Base-by-base conservation (phyloP, 257 asterid genomes). In the Pogostemon cablin region DNA sequence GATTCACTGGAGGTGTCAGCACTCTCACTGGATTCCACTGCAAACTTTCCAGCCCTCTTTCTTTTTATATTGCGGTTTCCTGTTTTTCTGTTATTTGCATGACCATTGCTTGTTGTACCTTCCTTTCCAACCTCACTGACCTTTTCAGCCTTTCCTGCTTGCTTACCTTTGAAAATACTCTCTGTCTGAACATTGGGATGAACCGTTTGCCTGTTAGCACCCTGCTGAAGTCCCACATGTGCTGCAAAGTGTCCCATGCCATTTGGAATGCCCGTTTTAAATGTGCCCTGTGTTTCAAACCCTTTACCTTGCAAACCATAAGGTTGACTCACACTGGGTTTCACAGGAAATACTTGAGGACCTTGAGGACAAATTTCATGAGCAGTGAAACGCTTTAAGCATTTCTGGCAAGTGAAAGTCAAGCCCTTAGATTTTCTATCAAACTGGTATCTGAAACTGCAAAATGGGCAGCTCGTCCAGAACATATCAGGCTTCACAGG, bases 381-480 rank as follows among this genome's bases (percentile, higher is more conserved):
- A 50, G 82, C 84, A 35, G 37, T 62, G 65, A 84, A 87, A 6
- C 46, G 11, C 65, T 76, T 83, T 5, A 0, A 4, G 77, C 98
- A 91, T 48, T 68, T 66, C 69, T 49, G 85, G 79, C 98, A 91
- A 63, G 52, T 78, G 68, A 91, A 38, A 66, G 20, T 20, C 37
- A 44, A 64, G 78, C 80, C 81, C 46, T 78, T 74, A 52, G 6
- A 67, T 25, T 62, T 59, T 72, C 81, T 86, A 39, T 53, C 65
- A 65, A 74, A 79, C 81, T 68, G 86, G 79, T 76, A 82, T 65
- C 59, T 83, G 5, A 62, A 44, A 59, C 69, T 63, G 79, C 98
- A 91, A 79, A 59, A 77, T 8, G 92, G 90, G 67, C 98, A 91
- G 59, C 73, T 68, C 4, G 98, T 86, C 85, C 86, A 85, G 74